Evolutionary conservation across 2,329 filamentous ascomycete species (phyloP).

Genomic region (Chaetomiaceae sp.): DNA sequence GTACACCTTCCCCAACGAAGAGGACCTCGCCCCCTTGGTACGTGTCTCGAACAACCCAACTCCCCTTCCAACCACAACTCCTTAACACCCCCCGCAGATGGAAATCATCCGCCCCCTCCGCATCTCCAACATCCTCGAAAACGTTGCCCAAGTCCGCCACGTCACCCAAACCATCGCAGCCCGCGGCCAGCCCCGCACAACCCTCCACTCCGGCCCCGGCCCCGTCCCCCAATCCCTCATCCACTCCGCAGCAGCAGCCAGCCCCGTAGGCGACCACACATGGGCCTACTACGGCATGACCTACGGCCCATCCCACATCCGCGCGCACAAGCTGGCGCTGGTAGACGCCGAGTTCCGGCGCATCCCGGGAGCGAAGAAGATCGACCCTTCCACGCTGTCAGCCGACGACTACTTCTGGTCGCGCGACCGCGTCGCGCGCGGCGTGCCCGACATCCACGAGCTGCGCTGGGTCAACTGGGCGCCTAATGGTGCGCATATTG

Average conservation of each 20-base stretch:
- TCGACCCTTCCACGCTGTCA: conserved; percentile 39
- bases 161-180: conserved; percentile 35
- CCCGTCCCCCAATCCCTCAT: conserved; percentile 32
- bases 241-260: conserved; percentile 28
- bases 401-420: conserved; percentile 37
- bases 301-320: conserved; percentile 32
- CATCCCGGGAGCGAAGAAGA: conserved; percentile 39
- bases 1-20: conserved; percentile 38
- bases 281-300: conserved; percentile 49
- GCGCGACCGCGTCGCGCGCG: conserved; percentile 33
- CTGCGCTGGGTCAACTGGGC: conserved; percentile 44
- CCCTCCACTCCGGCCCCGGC: conserved; percentile 30
- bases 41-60: not conserved
- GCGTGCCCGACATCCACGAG: conserved; percentile 35
- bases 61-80: no score
- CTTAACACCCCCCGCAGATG: conserved; percentile 25
- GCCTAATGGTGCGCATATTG: conserved; percentile 47
- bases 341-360: conserved; percentile 40
- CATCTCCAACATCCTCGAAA: conserved; percentile 35
- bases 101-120: conserved; percentile 45
- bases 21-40: conserved; percentile 32
- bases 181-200: conserved; percentile 32
- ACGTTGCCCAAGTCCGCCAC: conserved; percentile 34
- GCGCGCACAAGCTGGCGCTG: conserved; percentile 32
- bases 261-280: conserved; percentile 32